These are phyloP conservation scores for Clavariopsis aquatica DNA, from an alignment of 495 filamentous ascomycete genomes.

Conservation along the genomic window DNA sequence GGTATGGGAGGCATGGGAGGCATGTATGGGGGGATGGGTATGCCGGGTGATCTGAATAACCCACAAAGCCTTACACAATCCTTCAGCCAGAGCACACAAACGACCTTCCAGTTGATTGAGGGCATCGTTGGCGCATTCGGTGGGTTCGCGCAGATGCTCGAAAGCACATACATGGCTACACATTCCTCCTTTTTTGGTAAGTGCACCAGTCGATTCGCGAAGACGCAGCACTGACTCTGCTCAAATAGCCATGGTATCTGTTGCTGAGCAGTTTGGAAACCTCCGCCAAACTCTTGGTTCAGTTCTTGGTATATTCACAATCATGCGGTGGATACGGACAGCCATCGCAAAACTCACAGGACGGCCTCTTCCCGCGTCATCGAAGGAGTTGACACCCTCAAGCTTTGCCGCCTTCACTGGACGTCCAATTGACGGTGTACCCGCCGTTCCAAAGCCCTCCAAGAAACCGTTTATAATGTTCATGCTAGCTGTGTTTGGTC, in stretches of 20 bases:
- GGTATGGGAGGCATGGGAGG: conserved; percentile 45
- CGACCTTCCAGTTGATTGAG: conserved; percentile 99
- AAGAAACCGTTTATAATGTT: conserved; percentile 97
- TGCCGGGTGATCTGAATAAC: conserved; percentile 74
- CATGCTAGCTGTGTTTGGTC: conserved; percentile 86
- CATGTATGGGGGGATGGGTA: conserved; percentile 44
- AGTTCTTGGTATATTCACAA: conserved; percentile 89
- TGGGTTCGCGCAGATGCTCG: conserved; percentile 98
- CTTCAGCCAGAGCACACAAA: conserved; percentile 87
- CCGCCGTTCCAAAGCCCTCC: conserved; percentile 68
- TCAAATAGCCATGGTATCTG: conserved; percentile 87
- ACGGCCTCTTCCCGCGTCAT: conserved; percentile 81
- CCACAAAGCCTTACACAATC: conserved; percentile 88
- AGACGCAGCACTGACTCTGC: conserved; percentile 17
- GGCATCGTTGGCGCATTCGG: conserved; percentile 98
- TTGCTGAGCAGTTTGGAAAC: conserved; percentile 94
- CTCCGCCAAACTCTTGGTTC: conserved; percentile 94
- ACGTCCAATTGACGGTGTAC: conserved; percentile 57
- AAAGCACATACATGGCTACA: conserved; percentile 99
- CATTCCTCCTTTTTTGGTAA: conserved; percentile 97
- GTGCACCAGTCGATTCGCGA: conserved; percentile 37
- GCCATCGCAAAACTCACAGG: conserved; percentile 93
- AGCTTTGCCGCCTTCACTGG: conserved; percentile 88
- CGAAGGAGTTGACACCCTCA: conserved; percentile 80
- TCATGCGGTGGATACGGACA: conserved; percentile 91